Evolutionary conservation across 1,284 basidiomycete genomes (phyloP).

Genomic region (Tremellales sp.): DNA sequence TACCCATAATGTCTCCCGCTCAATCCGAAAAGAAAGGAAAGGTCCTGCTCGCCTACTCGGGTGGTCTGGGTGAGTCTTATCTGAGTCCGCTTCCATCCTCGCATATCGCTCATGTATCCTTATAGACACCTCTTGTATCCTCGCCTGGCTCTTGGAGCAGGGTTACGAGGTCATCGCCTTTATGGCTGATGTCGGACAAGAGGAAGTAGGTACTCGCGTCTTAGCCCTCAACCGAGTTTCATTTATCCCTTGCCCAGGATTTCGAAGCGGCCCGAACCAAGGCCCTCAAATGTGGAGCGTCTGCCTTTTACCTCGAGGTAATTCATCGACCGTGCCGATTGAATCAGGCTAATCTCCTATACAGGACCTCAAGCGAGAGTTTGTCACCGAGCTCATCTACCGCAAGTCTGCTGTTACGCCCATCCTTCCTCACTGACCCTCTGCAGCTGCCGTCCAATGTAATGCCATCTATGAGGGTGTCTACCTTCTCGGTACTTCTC

Average conservation of each 20-base stretch:
- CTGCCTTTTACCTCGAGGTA: constrained; percentile 90
- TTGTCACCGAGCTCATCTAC: constrained; percentile 95
- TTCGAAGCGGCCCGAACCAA: constrained; percentile 90
- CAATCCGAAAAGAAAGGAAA: constrained; percentile 47
- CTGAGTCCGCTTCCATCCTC: constrained; percentile 12
- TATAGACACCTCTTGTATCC: constrained; percentile 90
- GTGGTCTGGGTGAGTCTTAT: constrained; percentile 77
- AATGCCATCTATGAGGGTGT: constrained; percentile 99
- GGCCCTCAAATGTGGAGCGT: constrained; percentile 86
- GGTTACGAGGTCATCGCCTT: constrained; percentile 97
- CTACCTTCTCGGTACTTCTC: constrained; percentile 95
- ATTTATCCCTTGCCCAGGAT: constrained; percentile 58
- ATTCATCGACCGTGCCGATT: constrained; percentile 7
- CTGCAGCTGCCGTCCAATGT: constrained; percentile 78
- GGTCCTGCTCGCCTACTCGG: constrained; percentile 77
- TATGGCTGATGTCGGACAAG: constrained; percentile 99
- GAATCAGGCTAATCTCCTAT: neutral
- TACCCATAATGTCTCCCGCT: constrained; percentile 17
- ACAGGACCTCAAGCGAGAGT: constrained; percentile 91
- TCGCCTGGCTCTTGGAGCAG: constrained; percentile 95
- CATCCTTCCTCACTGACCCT: constrained; percentile 9
- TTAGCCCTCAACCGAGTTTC: neutral
- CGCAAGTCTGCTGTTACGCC: constrained; percentile 44
- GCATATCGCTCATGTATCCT: constrained; percentile 6
- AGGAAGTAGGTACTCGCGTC: constrained; percentile 63